phyloP scores from a whole-genome alignment of 805 yeast species.

The Myxozyma monticola region DNA sequence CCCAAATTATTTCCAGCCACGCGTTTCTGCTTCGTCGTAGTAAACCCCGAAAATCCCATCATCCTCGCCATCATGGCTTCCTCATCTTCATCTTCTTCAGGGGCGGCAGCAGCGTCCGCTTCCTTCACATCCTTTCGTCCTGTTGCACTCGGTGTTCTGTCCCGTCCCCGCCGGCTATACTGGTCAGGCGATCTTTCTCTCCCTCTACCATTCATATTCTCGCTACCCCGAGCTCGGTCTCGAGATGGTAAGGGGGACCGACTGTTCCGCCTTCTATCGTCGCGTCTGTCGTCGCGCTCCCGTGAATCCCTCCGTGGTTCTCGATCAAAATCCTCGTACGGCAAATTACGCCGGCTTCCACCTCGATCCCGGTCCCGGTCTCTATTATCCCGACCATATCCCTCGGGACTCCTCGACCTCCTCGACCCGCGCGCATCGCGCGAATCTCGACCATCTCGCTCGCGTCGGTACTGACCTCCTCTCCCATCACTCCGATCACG shows the following conservation, averaged over 20 bases:
- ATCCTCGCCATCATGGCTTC: slow-evolving; percentile 39
- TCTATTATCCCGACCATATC: slow-evolving; percentile 4
- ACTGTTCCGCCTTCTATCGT: slow-evolving; percentile 3
- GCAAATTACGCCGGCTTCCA: neutral
- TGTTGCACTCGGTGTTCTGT: slow-evolving; percentile 12
- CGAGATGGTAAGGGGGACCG: neutral
- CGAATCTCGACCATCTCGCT: slow-evolving; percentile 6
- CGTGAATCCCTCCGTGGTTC: neutral
- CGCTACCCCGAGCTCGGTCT: neutral
- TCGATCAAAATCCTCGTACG: neutral
- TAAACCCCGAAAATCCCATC: slow-evolving; percentile 48
- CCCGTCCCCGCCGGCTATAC: slow-evolving; percentile 1
- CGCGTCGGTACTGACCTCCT: neutral
- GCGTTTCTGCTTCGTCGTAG: slow-evolving; percentile 44
- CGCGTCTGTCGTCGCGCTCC: slow-evolving; percentile 1
- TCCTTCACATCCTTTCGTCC: no score
- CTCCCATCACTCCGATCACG: slow-evolving; percentile 3
- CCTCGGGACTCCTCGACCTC: neutral
- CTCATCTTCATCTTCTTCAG: slow-evolving; percentile 24
- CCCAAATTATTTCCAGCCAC: slow-evolving; percentile 44
- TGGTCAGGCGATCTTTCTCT: neutral
- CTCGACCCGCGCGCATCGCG: neutral
- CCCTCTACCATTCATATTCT: neutral
- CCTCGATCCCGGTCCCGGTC: slow-evolving; percentile 4
- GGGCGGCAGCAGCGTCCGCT: slow-evolving; percentile 4